phyloP scores from a whole-genome alignment of 352 stramenopile genomes.

The Globisporangium recalcitrans region DNA sequence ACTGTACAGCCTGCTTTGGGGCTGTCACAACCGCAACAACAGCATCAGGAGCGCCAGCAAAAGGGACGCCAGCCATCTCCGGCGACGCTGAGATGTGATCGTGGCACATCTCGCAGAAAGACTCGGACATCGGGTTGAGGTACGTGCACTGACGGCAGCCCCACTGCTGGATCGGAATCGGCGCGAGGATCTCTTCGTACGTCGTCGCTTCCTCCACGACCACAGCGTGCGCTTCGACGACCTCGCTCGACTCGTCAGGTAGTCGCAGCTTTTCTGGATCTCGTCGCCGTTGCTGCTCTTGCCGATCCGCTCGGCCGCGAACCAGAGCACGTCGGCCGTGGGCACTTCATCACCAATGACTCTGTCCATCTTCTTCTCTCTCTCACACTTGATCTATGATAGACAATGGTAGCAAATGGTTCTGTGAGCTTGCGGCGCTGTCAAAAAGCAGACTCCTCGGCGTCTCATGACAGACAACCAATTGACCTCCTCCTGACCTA shows the following conservation, averaged over 20 bases:
- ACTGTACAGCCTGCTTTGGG: not conserved
- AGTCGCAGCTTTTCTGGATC: slow-evolving; percentile 52
- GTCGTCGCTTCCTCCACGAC: slow-evolving; percentile 25
- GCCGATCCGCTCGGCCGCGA: slow-evolving; percentile 47
- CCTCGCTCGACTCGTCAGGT: slow-evolving; percentile 24
- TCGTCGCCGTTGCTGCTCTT: slow-evolving; percentile 42
- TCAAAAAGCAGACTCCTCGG: not conserved
- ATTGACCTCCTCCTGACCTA: not conserved
- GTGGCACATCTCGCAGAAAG: slow-evolving; percentile 59
- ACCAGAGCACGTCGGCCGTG: slow-evolving; percentile 42
- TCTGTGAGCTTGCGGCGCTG: not conserved
- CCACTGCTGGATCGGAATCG: not conserved
- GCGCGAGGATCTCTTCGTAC: slow-evolving; percentile 11
- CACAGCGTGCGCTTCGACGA: slow-evolving; percentile 39
- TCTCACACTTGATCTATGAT: slow-evolving; percentile 2
- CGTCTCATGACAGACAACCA: not conserved
- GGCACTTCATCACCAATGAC: slow-evolving; percentile 25
- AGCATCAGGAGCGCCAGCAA: not conserved
- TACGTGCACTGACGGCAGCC: slow-evolving; percentile 43
- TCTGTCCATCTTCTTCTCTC: slow-evolving; percentile 4
- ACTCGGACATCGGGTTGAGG: slow-evolving; percentile 44
- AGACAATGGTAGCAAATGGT: not conserved
- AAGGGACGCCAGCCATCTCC: not conserved
- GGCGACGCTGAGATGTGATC: slow-evolving; percentile 37
- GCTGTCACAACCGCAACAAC: not conserved